Percentiles rank a stretch among this genome's conserved stretches.
Conservation (phyloP, 805 yeast genomes). For the Pichia manshurica region DNA sequence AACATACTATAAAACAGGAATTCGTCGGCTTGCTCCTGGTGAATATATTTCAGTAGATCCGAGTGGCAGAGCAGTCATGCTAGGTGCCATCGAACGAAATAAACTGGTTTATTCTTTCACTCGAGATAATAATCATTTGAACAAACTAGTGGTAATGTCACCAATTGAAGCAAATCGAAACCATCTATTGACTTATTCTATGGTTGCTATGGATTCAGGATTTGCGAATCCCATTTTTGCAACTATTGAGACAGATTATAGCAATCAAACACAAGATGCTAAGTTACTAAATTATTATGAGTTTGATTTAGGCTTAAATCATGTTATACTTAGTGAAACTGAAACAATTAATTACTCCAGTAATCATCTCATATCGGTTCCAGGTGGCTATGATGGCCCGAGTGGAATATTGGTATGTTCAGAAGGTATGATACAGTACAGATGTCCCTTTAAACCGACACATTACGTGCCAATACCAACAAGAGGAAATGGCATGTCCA, state of each 20-base stretch:
- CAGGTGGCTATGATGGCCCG: conserved; percentile 66
- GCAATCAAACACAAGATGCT: conserved; percentile 22
- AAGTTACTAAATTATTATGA: conserved; percentile 60
- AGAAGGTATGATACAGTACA: conserved; percentile 47
- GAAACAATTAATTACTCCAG: conserved; percentile 37
- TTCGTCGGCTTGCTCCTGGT: conserved; percentile 73
- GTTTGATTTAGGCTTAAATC: conserved; percentile 80
- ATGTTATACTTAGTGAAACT: conserved; percentile 51
- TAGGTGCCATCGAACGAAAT: conserved; percentile 67
- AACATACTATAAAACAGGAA: conserved; percentile 68
- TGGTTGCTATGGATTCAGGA: conserved; percentile 65
- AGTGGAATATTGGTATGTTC: conserved; percentile 66
- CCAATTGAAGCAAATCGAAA: conserved; percentile 66
- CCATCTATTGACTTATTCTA: conserved; percentile 43
- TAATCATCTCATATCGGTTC: conserved; percentile 56
- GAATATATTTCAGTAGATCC: conserved; percentile 66
- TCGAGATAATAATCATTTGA: conserved; percentile 34
- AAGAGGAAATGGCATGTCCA: conserved; percentile 23
- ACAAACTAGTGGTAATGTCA: conserved; percentile 51
- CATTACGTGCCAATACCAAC: conserved; percentile 51
- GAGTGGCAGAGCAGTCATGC: conserved; percentile 59
- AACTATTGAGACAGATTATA: conserved; percentile 60
- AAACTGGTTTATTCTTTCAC: conserved; percentile 65
- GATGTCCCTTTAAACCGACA: conserved; percentile 33
- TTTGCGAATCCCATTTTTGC: conserved; percentile 84